Base-by-base conservation (phyloP, 768 basidiomycete genomes). In the Mycena sanguinolenta region DNA sequence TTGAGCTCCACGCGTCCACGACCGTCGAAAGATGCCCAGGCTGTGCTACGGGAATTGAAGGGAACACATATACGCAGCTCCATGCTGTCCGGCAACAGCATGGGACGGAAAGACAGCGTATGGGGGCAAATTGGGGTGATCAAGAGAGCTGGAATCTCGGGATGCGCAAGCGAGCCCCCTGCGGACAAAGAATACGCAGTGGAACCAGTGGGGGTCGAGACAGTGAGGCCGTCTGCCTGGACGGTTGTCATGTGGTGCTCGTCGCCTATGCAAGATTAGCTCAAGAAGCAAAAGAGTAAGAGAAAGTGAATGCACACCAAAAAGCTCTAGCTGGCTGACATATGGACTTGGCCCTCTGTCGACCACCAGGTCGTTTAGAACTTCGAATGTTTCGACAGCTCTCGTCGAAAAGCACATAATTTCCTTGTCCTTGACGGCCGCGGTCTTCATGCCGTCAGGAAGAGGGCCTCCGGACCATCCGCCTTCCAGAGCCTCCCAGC, bases 191-290 rank as follows among this genome's bases (percentile, higher is more conserved):
- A 99, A 81, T 99, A 99, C 4, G 98, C 98, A 14, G 98, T 99
- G 28, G 98, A 99, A 5, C 98, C 98, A 0, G 98, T 99, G 10
- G 98, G 98, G 0, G 98, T 99, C 38, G 98, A 92, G 19, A 99
- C 92, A 34, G 94, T 95, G 50, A 99, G 84, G 16, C 98, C 98
- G 76, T 99, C 98, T 0, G 97, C 98, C 82, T 99, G 98, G 3
- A 99, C 98, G 2, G 98, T 99, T 1, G 98, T 99, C 89, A 99
- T 92, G 83, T 99, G 98, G 80, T 99, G 95, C 73, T 99, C 97
- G 78, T 99, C 98, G 69, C 96, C 97, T 98, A 72, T 14, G 17
- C 61, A 61, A 67, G 44, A 28, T 74, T 25, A 78, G 69, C 55
- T 61, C 21, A 23, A 34, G 42, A 61, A 46, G 38, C 54, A 69